Base-by-base conservation (phyloP, 2,329 filamentous ascomycete genomes). In the Fusarium sp. region DNA sequence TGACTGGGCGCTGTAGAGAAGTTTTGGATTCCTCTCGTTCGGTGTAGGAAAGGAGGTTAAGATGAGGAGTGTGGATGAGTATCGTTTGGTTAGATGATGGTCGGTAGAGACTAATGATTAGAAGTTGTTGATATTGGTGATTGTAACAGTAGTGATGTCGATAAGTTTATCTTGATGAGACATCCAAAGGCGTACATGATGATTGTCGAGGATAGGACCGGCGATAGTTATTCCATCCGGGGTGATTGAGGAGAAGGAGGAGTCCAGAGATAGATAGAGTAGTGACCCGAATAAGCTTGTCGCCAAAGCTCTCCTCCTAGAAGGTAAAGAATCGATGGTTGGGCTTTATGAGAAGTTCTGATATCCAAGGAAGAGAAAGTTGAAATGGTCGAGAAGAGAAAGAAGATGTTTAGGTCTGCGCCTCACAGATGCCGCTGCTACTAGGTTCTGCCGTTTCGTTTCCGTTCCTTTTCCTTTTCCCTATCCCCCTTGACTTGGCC, bases 161-260 rank as follows among this genome's bases (percentile, higher is more conserved):
- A 53, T 53, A 34, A 49, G 29, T 69, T 62, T 72, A 67, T 66
- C 55, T 48, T 67, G 58, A 45, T 52, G 32, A 63, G 53, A 56
- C 51, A 70, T 66, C 47, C 69, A 67, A 62, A 70, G 62, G 58
- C 52, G 69, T 52, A 72, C 69, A 71, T 72, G 62, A 29, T 72
- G 65, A 72, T 70, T 67, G 58, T 61, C 69, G 58, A 59, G 18
- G 55, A 46, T 29, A 53, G 45, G 38, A 43, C 38, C 55, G 67
- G 44, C 18, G 46, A 25, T 34, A 15, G 29, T 22, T 53, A 54
- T 52, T 40, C 52, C 55, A 51, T 52, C 53, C 51, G 54, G 45
- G 44, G 29, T 32, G 65, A 56, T 25, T 51, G 48, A 41, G 48
- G 32, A 62, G 25, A 15, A 29, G 32, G 24, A 62, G 27, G 9